Percentiles rank a stretch among this genome's conserved stretches.
Evolutionary conservation across 108 stramenopile species (phyloP).

Genomic region (Ochromonas danica): DNA sequence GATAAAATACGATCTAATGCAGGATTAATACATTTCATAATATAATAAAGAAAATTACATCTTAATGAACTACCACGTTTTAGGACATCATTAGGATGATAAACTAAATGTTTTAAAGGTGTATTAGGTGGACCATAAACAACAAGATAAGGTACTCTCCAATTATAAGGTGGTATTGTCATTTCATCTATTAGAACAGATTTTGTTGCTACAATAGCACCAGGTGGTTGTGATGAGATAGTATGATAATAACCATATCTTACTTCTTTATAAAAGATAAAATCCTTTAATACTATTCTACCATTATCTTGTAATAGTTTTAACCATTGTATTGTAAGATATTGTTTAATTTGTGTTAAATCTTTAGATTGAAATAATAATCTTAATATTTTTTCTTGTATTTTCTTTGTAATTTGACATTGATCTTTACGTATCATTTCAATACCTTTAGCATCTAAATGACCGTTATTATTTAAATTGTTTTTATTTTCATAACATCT

Average conservation of each 20-base stretch:
- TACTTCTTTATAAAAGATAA: conserved; percentile 45
- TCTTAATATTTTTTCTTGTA: conserved; percentile 43
- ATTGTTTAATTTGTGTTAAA: conserved; percentile 8
- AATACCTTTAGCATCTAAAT: conserved; percentile 49
- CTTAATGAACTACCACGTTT: conserved; percentile 35
- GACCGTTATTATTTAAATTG: conserved; percentile 23
- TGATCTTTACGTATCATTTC: conserved; percentile 53
- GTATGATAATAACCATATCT: conserved; percentile 48
- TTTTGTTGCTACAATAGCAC: conserved; percentile 52
- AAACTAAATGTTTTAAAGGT: conserved; percentile 49
- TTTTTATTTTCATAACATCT: conserved; percentile 45
- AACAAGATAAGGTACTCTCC: conserved; percentile 51
- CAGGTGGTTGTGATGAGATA: conserved; percentile 50
- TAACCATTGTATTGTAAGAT: not conserved
- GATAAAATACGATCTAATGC: conserved; percentile 51
- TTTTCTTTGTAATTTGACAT: conserved; percentile 44
- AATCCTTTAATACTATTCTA: conserved; percentile 35
- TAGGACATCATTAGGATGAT: conserved; percentile 46
- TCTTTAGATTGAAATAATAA: not conserved
- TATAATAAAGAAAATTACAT: conserved; percentile 50
- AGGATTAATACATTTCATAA: conserved; percentile 49
- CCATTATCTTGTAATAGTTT: conserved; percentile 37
- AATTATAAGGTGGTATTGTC: conserved; percentile 11
- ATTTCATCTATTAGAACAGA: conserved; percentile 39
- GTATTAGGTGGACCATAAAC: conserved; percentile 44